Conservation (phyloP, 768 basidiomycete species). For the Tephrocybe sp. region DNA sequence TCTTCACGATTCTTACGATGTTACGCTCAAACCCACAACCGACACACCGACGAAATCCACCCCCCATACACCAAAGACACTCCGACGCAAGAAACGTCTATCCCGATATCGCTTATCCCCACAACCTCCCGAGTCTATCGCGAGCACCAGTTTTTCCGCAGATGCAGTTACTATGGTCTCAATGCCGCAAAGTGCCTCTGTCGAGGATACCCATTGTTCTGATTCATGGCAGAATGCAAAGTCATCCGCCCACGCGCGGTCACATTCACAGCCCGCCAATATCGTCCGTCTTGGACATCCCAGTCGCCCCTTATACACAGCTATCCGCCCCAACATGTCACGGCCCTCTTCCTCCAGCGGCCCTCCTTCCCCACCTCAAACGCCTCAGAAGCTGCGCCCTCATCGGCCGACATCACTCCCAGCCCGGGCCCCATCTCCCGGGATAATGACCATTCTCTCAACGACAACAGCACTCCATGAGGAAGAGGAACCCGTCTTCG, state of each 20-base stretch:
- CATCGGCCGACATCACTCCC: constrained; percentile 15
- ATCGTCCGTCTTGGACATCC: constrained; percentile 48
- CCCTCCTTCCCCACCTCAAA: constrained; percentile 5
- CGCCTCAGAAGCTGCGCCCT: background rate
- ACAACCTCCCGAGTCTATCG: constrained; percentile 26
- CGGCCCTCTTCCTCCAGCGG: constrained; percentile 9
- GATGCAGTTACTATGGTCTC: background rate
- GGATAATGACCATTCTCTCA: constrained; percentile 18
- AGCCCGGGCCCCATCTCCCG: constrained; percentile 16
- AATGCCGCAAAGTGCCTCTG: constrained; percentile 3
- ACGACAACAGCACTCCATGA: constrained; percentile 11
- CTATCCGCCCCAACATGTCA: constrained; percentile 38
- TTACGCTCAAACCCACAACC: background rate
- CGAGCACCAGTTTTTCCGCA: constrained; percentile 9
- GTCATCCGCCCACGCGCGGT: constrained; percentile 16
- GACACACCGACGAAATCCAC: constrained; percentile 2
- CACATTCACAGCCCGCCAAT: constrained; percentile 25
- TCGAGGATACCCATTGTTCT: constrained; percentile 13
- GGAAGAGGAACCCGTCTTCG: constrained; percentile 3
- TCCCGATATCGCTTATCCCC: constrained; percentile 28
- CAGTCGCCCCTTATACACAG: constrained; percentile 53
- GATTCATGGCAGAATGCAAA: background rate
- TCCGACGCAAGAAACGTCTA: constrained; percentile 40
- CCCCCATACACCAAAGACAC: constrained; percentile 22
- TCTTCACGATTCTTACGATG: constrained; percentile 10